These are phyloP conservation scores for Grosmannia clavigera DNA, from an alignment of 2,329 filamentous ascomycete species.

Conservation along the genomic window DNA sequence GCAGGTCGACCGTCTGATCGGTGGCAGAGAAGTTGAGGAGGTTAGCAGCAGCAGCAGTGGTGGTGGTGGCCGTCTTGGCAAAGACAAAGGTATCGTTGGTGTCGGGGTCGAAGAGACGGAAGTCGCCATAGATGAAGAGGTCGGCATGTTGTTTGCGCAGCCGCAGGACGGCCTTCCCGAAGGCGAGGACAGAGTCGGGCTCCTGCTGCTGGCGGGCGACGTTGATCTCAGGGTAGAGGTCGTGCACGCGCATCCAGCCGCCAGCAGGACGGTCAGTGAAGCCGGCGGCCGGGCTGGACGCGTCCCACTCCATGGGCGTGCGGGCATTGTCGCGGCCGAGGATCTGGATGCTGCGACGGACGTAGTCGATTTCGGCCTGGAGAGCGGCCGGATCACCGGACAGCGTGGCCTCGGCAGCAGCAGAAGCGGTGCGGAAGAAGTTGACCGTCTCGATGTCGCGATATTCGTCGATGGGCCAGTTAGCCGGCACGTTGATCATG, in stretches of 20 bases:
- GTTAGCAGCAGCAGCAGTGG: conserved; percentile 10
- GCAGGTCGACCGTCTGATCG: conserved; percentile 20
- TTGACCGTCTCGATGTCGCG: conserved; percentile 37
- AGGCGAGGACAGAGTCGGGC: conserved; percentile 38
- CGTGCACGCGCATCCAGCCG: conserved; percentile 51
- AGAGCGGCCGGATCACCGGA: conserved; percentile 22
- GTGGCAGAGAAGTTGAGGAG: conserved; percentile 30
- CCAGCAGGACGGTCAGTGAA: conserved; percentile 39
- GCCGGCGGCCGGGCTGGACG: conserved; percentile 37
- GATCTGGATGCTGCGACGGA: conserved; percentile 39
- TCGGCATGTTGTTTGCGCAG: conserved; percentile 43
- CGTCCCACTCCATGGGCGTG: conserved; percentile 57
- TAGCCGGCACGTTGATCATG: conserved; percentile 38
- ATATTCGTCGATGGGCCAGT: conserved; percentile 35
- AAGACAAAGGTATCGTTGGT: conserved; percentile 32
- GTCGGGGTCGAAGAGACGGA: conserved; percentile 36
- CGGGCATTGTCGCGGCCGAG: conserved; percentile 54
- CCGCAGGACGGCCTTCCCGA: conserved; percentile 45
- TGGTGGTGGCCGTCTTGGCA: conserved; percentile 22
- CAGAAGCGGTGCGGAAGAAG: conserved; percentile 26
- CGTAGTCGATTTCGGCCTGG: conserved; percentile 29
- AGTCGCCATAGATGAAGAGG: conserved; percentile 50
- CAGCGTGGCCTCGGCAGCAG: conserved; percentile 12
- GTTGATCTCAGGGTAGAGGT: conserved; percentile 43
- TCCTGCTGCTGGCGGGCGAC: conserved; percentile 34